Evolutionary conservation across 306 rosid species (phyloP), one percentile per base, ranked within the genome.

Genomic region (Vigna nakashimae): DNA sequence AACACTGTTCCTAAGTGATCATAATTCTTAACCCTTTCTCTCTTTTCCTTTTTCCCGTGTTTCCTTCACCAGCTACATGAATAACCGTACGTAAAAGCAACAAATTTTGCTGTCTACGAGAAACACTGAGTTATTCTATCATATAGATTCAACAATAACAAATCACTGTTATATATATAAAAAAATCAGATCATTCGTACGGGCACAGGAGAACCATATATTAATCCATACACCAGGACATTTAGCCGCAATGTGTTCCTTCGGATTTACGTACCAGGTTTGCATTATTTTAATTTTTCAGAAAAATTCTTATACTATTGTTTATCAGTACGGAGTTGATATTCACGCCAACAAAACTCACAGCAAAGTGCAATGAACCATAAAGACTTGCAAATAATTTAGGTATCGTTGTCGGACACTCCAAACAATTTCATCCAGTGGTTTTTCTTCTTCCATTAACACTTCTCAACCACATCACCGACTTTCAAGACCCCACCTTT

Each of bases 361-460:
- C 73, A 12, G 12, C 72, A 66, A 43, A 66, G 53, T 40, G 32
- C 71, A 42, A 65, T 65, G 68, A 62, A 62, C 46, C 68, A 62
- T 34, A 32, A 62, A 62, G 13, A 62, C 24, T 15, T 62, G 45
- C 68, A 62, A 62, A 32, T 62, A 32, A 34, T 62, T 62, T 62
- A 7, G 68, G 68, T 62, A 62, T 62, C 68, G 46, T 14, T 62
- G 68, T 62, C 68, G 68, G 68, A 62, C 5, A 62, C 67, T 22
- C 34, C 12, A 5, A 51, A 51, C 4, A 10, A 22, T 13, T 62
- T 32, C 24, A 49, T 10, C 59, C n/a, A n/a, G 28, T 30, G 63
- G 63, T 10, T 50, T 71, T 32, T 10, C n/a, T 32, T 70, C 43
- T 16, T 69, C 60, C 60, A 9, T 70, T 17, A 51, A 34, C 75